Percentiles rank a stretch among this genome's conserved stretches.
Evolutionary conservation across 768 basidiomycete genomes (phyloP).

Genomic region (Favolaschia claudopus): DNA sequence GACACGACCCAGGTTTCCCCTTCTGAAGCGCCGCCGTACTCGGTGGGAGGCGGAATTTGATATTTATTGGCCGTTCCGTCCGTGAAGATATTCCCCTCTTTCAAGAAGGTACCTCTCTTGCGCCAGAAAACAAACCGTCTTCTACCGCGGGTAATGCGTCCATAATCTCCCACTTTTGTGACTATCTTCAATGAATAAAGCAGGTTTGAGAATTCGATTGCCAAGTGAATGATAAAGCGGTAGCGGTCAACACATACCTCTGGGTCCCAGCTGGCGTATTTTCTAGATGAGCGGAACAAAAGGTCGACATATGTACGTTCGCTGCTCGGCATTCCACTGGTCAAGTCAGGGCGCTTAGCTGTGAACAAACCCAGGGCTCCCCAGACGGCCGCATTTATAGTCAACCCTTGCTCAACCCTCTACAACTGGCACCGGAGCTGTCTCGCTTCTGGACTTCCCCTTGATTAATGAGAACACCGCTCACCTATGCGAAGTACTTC

Average conservation of each 20-base stretch:
- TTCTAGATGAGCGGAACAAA: conserved; percentile 37
- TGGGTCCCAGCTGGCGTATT: conserved; percentile 44
- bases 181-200: neutral
- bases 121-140: conserved; percentile 31
- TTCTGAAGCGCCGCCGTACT: conserved; percentile 24
- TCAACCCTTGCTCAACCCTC: too few species aligned
- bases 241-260: too few species aligned
- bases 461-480: too few species aligned
- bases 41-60: conserved; percentile 32
- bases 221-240: too few species aligned
- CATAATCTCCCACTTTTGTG: conserved; percentile 40
- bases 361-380: too few species aligned
- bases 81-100: conserved; percentile 41
- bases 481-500: too few species aligned
- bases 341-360: too few species aligned
- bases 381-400: too few species aligned
- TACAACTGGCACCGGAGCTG: too few species aligned
- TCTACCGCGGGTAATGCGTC: conserved; percentile 31
- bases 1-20: conserved; percentile 39
- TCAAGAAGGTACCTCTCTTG: conserved; percentile 35
- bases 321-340: conserved; percentile 20
- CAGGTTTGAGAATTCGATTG: neutral
- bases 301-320: conserved; percentile 42
- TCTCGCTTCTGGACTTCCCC: too few species aligned
- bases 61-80: conserved; percentile 32